phyloP scores from a whole-genome alignment of 176 grass and related monocot genomes.

The Saccharum officinarum region DNA sequence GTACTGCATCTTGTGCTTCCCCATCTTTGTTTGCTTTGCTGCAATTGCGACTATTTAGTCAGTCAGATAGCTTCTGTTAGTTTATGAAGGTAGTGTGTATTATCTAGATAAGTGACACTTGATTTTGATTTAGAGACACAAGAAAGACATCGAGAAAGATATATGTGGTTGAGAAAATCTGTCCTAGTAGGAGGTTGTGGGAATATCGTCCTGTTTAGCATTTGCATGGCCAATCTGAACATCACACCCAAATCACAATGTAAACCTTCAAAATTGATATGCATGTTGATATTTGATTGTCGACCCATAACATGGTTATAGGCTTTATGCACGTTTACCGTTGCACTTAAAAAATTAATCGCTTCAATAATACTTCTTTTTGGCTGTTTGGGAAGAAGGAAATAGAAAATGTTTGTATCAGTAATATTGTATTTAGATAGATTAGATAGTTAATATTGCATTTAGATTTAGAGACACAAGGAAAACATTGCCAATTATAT shows the following conservation, averaged over 20 bases:
- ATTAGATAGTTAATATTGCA: no score
- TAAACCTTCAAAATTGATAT: neutral
- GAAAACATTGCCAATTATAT: neutral
- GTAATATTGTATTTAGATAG: no score
- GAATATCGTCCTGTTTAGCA: neutral
- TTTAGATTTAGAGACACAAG: neutral
- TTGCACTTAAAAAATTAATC: no score
- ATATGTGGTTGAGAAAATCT: neutral
- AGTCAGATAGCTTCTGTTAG: neutral
- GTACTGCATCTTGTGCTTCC: neutral
- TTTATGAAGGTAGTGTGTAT: neutral
- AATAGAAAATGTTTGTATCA: no score
- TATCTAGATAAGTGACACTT: neutral
- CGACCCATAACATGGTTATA: no score
- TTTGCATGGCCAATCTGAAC: neutral
- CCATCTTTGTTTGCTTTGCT: neutral
- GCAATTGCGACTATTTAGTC: neutral
- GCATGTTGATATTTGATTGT: no score
- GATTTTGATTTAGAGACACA: neutral
- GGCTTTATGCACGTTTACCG: no score
- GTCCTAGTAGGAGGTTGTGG: neutral
- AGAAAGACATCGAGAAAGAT: neutral
- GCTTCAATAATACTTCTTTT: no score
- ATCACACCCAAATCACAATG: neutral
- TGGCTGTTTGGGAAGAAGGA: no score